These are phyloP conservation scores for Exserohilum turcica DNA, from an alignment of 2,329 filamentous ascomycete genomes.

Conservation along the genomic window DNA sequence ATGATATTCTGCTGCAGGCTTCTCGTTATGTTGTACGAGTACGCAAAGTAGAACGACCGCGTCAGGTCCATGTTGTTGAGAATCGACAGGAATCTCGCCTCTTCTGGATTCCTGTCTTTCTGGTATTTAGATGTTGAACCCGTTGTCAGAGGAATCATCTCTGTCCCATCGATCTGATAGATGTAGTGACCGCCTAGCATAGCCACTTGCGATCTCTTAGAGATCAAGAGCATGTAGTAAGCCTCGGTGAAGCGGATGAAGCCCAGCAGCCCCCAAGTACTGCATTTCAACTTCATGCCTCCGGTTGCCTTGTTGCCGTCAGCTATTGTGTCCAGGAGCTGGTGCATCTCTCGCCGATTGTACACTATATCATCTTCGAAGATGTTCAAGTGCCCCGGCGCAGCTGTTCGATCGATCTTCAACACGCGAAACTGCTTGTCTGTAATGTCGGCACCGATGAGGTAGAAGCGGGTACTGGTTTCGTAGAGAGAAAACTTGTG, in stretches of 20 bases:
- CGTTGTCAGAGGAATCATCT: conserved; percentile 84
- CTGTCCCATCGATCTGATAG: conserved; percentile 93
- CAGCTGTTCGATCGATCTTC: conserved; percentile 90
- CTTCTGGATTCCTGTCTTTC: conserved; percentile 84
- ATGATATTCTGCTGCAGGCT: conserved; percentile 92
- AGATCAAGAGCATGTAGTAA: conserved; percentile 97
- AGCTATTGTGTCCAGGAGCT: conserved; percentile 91
- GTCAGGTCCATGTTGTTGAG: conserved; percentile 89
- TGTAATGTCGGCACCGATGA: conserved; percentile 89
- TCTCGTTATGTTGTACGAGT: conserved; percentile 93
- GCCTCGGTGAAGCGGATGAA: conserved; percentile 96
- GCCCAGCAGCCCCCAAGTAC: conserved; percentile 89
- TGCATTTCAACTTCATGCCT: conserved; percentile 86
- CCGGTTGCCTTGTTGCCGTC: conserved; percentile 92
- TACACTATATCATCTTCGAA: conserved; percentile 96
- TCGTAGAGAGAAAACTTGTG: conserved; percentile 98
- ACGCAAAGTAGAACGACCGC: conserved; percentile 96
- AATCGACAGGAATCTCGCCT: conserved; percentile 85
- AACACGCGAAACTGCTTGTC: conserved; percentile 88
- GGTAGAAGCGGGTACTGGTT: conserved; percentile 89
- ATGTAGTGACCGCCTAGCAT: conserved; percentile 96
- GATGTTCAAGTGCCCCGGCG: conserved; percentile 77
- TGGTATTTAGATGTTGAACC: conserved; percentile 69
- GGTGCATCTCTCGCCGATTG: conserved; percentile 87
- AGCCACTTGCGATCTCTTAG: conserved; percentile 92